Evolutionary conservation across 2,329 filamentous ascomycete genomes (phyloP), one percentile per base, ranked within the genome.

Genomic region (Sporothrix globosa): DNA sequence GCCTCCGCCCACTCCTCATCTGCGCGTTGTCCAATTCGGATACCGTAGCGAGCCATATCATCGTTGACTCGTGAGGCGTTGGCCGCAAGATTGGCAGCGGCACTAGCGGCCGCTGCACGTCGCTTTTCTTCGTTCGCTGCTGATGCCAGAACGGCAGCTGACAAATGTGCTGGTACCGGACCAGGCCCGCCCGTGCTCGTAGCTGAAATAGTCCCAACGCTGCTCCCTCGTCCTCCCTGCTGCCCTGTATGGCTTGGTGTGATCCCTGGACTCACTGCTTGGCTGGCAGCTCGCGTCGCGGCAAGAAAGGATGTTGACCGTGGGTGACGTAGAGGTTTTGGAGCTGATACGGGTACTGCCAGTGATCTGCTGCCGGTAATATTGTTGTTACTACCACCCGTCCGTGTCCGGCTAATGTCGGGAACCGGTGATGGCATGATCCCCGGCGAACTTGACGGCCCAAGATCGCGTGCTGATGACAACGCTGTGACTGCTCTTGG

Each of bases 241-340:
- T 46, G 80, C 76, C 67, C 76, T 75, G 58, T 78, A 75, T 66
- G 75, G 70, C 81, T 83, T 34, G 81, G 83, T 71, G 78, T 85
- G 13, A 71, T 19, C 30, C 70, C 86, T 76, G 50, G 70, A 17
- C 70, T 72, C 21, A 68, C 54, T 1, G 67, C 53, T 13, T 89
- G 82, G 69, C 87, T 89, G 24, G 88, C 89, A 2, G 87, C 88
- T 34, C 89, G 79, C 41, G 83, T 87, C 14, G 88, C 88, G 14
- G 88, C 88, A 72, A 90, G 86, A 72, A 86, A 85, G 5, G 87
- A 90, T 6, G 88, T 83, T 3, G 77, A 75, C 71, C 84, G 66
- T 24, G 46, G 85, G 13, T 63, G 60, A 11, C 19, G 21, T 10
- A 27, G 48, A 27, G n/a, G 50, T 5, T 21, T 46, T 2, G 58